Percentiles rank a stretch among this genome's conserved stretches.
These are phyloP conservation scores for Monosporascus sp. DNA, from an alignment of 2,329 filamentous ascomycete genomes.

Conservation along the genomic window DNA sequence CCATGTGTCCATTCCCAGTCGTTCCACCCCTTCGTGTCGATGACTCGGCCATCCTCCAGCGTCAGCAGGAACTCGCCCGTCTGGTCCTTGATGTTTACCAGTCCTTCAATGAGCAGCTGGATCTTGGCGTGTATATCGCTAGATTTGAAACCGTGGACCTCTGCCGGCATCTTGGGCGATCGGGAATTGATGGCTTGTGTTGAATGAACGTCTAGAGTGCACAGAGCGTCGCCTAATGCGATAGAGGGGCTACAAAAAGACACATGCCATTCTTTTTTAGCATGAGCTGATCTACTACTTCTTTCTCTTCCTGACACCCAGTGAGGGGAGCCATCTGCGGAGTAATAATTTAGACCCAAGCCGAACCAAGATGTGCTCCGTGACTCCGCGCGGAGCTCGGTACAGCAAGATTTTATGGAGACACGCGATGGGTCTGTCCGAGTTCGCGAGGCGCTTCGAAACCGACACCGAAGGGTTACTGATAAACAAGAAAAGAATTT, in stretches of 20 bases:
- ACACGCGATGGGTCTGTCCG: background rate
- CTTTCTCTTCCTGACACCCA: too few species aligned
- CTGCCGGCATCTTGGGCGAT: constrained; percentile 30
- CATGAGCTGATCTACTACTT: too few species aligned
- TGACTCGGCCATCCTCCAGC: constrained; percentile 66
- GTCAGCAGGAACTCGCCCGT: constrained; percentile 69
- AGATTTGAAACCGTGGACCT: constrained; percentile 40
- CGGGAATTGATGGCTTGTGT: too few species aligned
- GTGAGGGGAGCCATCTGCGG: background rate
- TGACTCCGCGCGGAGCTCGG: background rate
- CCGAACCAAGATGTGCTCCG: too few species aligned
- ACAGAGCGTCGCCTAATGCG: too few species aligned
- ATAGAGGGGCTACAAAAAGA: too few species aligned
- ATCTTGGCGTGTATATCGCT: constrained; percentile 50
- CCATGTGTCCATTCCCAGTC: constrained; percentile 83
- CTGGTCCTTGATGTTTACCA: constrained; percentile 72
- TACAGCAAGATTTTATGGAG: background rate
- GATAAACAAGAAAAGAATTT: too few species aligned
- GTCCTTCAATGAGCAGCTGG: constrained; percentile 62
- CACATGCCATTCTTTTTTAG: too few species aligned
- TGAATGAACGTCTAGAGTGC: too few species aligned
- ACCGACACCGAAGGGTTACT: background rate
- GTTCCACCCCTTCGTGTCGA: constrained; percentile 81
- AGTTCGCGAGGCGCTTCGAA: background rate
- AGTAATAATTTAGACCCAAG: background rate